phyloP scores from a whole-genome alignment of 148 eudicot genomes.

The Pouteria glomerata region DNA sequence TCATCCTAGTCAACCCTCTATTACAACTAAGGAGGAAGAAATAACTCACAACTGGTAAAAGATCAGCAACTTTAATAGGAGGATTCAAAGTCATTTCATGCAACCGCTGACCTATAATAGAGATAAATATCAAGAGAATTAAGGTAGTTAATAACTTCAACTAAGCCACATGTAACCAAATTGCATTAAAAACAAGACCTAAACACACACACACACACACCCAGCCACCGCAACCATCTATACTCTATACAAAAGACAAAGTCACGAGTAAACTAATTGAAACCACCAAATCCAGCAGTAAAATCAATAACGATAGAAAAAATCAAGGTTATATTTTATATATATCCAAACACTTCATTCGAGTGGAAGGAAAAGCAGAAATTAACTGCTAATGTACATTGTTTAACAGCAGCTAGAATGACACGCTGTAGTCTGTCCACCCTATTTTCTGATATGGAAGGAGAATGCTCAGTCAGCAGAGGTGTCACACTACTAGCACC shows the following conservation, averaged over 20 bases:
- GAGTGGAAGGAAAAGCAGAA: slow-evolving; percentile 1
- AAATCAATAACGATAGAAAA: too few relatives aligned
- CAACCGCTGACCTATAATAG: slow-evolving; percentile 70
- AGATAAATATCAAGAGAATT: not conserved
- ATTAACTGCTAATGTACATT: slow-evolving; percentile 35
- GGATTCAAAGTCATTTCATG: slow-evolving; percentile 85
- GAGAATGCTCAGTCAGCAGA: slow-evolving; percentile 78
- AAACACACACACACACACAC: too few relatives aligned
- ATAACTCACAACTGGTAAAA: slow-evolving; percentile 63
- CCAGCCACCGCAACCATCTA: too few relatives aligned
- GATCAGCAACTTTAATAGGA: slow-evolving; percentile 44
- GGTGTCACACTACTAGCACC: slow-evolving; percentile 91
- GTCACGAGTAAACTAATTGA: not conserved
- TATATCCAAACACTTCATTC: not conserved
- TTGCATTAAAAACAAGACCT: too few relatives aligned
- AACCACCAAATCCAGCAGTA: not conserved
- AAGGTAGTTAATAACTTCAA: not conserved
- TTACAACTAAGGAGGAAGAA: not conserved
- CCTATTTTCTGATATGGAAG: slow-evolving; percentile 80
- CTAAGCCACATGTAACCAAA: too few relatives aligned
- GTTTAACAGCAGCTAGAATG: slow-evolving; percentile 80
- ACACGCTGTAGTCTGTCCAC: slow-evolving; percentile 86
- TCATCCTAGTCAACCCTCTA: not conserved
- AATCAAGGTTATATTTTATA: not conserved
- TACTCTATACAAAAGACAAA: not conserved